These are phyloP conservation scores for Senecio squalidus DNA, from an alignment of 140 eudicot genomes.

Conservation along the genomic window DNA sequence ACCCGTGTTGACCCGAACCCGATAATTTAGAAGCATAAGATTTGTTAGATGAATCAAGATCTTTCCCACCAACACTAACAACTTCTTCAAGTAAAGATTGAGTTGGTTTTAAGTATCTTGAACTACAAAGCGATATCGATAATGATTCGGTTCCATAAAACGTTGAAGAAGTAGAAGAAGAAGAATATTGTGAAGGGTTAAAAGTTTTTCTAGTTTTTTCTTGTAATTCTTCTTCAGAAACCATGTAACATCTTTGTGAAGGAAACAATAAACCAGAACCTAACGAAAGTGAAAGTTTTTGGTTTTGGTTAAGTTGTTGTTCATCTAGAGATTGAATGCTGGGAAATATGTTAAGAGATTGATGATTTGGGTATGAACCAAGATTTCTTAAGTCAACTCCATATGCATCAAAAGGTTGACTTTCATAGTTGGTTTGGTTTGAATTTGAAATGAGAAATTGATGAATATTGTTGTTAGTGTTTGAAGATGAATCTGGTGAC, in stretches of 20 bases:
- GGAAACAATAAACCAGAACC: conserved; percentile 48
- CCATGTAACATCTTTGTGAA: conserved; percentile 41
- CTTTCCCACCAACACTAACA: conserved; percentile 46
- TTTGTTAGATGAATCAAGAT: conserved; percentile 42
- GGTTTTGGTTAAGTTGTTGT: conserved; percentile 32
- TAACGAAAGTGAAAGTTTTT: conserved; percentile 56
- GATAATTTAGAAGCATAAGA: conserved; percentile 47
- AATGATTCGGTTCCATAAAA: conserved; percentile 44
- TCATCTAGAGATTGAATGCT: conserved; percentile 51
- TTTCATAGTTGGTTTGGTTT: conserved; percentile 42
- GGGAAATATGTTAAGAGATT: conserved; percentile 42
- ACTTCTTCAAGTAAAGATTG: conserved; percentile 76
- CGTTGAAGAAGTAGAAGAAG: conserved; percentile 21
- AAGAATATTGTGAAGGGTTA: conserved; percentile 28
- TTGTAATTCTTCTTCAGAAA: conserved; percentile 23
- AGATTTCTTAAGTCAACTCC: conserved; percentile 44
- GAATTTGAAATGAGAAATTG: conserved; percentile 68
- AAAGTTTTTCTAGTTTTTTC: conserved; percentile 32
- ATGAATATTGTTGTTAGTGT: conserved; percentile 53
- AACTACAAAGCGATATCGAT: conserved; percentile 37
- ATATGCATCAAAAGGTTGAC: conserved; percentile 53
- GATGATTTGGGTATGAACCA: conserved; percentile 37
- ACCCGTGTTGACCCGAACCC: conserved; percentile 38
- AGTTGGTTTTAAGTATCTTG: conserved; percentile 69
- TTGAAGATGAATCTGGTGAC: conserved; percentile 57